Conservation (phyloP, 2,329 filamentous ascomycete genomes). For the Trichoderma harzianum region DNA sequence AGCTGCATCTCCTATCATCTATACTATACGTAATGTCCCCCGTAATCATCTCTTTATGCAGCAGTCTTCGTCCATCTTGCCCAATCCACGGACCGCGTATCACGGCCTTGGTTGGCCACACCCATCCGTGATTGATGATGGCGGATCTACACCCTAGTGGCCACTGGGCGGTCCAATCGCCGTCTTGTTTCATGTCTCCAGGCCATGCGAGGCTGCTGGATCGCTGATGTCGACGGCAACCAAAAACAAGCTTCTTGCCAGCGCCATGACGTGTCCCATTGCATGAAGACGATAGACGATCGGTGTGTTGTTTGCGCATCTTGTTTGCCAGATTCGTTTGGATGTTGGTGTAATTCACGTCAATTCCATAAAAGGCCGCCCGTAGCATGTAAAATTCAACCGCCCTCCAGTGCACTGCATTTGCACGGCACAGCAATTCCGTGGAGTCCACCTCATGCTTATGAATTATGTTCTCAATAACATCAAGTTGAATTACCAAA, state of each 20-base stretch:
- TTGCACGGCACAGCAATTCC: neutral
- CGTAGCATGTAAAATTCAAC: neutral
- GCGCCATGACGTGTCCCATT: conserved; percentile 9
- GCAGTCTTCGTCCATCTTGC: neutral
- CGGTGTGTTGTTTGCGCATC: neutral
- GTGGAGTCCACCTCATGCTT: neutral
- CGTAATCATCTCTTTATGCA: neutral
- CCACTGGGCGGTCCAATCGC: neutral
- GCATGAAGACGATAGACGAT: neutral
- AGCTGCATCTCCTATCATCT: neutral
- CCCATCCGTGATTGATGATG: conserved; percentile 2
- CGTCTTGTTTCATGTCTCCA: conserved; percentile 7
- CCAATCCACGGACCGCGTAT: neutral
- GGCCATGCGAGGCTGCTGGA: neutral
- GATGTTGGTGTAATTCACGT: neutral
- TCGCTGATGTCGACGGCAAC: conserved; percentile 12
- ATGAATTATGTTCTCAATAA: neutral
- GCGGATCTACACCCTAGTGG: conserved; percentile 12
- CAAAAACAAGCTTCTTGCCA: conserved; percentile 16
- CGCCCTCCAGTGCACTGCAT: neutral
- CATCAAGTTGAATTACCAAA: neutral
- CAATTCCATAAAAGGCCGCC: neutral
- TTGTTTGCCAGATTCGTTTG: neutral
- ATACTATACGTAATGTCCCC: neutral
- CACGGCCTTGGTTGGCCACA: neutral